Evolutionary conservation across 169 alveolate species (phyloP).

Genomic region (Perkinsus marinus): DNA sequence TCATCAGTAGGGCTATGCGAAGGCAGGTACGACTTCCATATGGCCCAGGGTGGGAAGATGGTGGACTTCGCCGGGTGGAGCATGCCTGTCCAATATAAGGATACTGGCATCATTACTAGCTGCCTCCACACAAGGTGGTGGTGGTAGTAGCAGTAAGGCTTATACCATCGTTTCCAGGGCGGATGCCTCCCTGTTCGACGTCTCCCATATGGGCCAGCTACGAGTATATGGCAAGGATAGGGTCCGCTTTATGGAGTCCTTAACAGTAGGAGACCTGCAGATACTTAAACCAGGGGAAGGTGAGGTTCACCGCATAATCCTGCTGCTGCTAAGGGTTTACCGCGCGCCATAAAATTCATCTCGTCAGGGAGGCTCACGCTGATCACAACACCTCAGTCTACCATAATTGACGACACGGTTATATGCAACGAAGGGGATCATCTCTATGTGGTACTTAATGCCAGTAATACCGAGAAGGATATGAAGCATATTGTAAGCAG

Average conservation of each 20-base stretch:
- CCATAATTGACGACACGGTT: neutral
- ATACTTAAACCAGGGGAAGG: neutral
- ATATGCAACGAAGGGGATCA: neutral
- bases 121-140: conserved; percentile 14
- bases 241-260: neutral
- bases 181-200: conserved; percentile 18
- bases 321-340: neutral
- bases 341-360: too few species aligned
- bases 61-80: neutral
- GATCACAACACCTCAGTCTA: neutral
- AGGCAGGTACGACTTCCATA: neutral
- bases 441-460: neutral
- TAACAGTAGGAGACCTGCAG: neutral
- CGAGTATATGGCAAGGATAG: conserved; percentile 1
- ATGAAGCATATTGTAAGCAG: neutral
- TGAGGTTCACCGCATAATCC: neutral
- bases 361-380: neutral
- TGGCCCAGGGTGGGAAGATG: neutral
- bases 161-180: neutral
- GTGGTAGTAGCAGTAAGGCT: neutral
- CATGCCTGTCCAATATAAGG: conserved; percentile 9
- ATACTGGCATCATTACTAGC: conserved; percentile 6
- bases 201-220: conserved; percentile 13
- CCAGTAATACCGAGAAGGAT: neutral
- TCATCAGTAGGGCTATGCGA: too few species aligned